Percentiles rank a stretch among this genome's conserved stretches.
These are phyloP conservation scores for Durio zibethinus DNA, from an alignment of 345 rosid species.

Conservation along the genomic window DNA sequence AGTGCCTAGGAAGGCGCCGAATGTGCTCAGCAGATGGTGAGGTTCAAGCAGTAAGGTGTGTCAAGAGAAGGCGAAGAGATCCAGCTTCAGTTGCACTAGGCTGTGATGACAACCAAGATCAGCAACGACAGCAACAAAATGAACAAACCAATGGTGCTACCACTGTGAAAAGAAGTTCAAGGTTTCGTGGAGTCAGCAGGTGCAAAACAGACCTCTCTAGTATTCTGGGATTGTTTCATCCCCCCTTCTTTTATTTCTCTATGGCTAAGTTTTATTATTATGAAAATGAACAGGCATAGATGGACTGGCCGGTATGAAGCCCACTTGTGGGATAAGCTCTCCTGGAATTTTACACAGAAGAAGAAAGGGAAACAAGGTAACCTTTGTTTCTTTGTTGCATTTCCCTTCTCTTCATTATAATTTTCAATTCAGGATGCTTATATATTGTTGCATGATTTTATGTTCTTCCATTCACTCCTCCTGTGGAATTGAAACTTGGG, in stretches of 20 bases:
- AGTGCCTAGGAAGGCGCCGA: conserved; percentile 23
- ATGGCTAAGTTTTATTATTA: background rate
- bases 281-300: conserved; percentile 43
- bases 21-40: conserved; percentile 12
- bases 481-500: conserved; percentile 8
- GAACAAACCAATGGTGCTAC: conserved; percentile 35
- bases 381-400: background rate
- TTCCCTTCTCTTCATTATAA: background rate
- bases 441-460: background rate
- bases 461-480: conserved; percentile 18
- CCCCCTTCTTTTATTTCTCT: background rate
- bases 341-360: conserved; percentile 65
- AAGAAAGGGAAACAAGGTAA: conserved; percentile 72
- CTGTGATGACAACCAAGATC: conserved; percentile 14
- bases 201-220: background rate
- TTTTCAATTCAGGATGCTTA: conserved; percentile 6
- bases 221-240: background rate
- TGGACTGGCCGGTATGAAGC: conserved; percentile 73
- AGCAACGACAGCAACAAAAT: conserved; percentile 28
- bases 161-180: conserved; percentile 68
- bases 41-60: conserved; percentile 21
- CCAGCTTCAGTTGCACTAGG: conserved; percentile 19
- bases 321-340: conserved; percentile 67
- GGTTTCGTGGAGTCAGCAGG: conserved; percentile 74
- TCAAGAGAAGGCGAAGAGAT: conserved; percentile 48